phyloP scores from a whole-genome alignment of 306 rosid species.

The Cercis canadensis region DNA sequence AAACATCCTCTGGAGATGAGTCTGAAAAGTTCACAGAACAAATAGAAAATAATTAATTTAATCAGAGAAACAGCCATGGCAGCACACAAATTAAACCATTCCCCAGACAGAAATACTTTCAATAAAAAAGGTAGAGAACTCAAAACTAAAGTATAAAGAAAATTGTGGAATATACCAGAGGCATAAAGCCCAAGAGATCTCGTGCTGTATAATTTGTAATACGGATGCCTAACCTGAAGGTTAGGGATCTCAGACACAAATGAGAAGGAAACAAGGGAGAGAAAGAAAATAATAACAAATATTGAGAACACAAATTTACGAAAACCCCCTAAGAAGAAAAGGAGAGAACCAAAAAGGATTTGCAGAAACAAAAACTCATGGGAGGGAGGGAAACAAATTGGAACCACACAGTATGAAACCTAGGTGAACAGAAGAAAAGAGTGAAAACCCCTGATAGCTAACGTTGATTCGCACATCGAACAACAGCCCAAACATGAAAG shows the following conservation, averaged over 20 bases:
- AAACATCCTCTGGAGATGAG: conserved; percentile 25
- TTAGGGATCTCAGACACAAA: conserved; percentile 2
- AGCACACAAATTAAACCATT: neutral
- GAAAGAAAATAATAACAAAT: too few relatives aligned
- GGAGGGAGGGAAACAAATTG: neutral
- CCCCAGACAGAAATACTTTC: neutral
- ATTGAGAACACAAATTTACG: too few relatives aligned
- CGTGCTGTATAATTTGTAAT: neutral
- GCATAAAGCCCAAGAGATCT: neutral
- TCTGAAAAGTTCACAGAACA: conserved; percentile 41
- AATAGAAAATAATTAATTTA: neutral
- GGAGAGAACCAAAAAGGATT: neutral
- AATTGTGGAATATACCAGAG: conserved; percentile 18
- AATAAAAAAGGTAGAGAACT: too few relatives aligned
- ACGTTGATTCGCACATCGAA: neutral
- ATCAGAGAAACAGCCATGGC: neutral
- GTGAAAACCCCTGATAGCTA: too few relatives aligned
- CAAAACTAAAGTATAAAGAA: neutral
- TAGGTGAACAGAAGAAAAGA: neutral
- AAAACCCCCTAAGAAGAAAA: neutral
- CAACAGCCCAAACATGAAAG: neutral
- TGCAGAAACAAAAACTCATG: neutral
- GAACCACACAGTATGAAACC: neutral
- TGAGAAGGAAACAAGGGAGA: too few relatives aligned
- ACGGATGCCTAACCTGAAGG: neutral